A percentile compares a stretch with the other conserved stretches of the same genome.
These are phyloP conservation scores for Chloromonas sp. DNA, from an alignment of 163 green algal genomes.

Conservation along the genomic window DNA sequence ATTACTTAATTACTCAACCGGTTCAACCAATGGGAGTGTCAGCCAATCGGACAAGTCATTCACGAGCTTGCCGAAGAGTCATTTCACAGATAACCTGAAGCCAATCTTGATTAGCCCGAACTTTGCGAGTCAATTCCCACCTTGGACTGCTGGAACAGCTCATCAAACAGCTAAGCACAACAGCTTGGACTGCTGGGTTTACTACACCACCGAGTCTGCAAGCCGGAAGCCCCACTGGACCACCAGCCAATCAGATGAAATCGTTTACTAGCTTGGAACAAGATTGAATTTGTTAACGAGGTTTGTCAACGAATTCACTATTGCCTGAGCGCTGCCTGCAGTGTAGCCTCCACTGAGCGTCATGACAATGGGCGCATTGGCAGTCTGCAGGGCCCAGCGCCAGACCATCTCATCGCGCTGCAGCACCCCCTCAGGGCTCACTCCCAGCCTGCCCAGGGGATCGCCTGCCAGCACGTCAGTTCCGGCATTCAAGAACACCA, in stretches of 20 bases:
- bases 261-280: too few species aligned
- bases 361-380: slow-evolving; percentile 56
- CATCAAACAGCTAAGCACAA: slow-evolving; percentile 56
- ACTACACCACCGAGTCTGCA: too few species aligned
- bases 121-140: not conserved
- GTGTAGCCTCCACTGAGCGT: slow-evolving; percentile 65
- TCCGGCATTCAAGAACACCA: slow-evolving; percentile 72
- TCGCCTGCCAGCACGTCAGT: slow-evolving; percentile 62
- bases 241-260: not conserved
- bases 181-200: too few species aligned
- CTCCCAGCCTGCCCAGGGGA: slow-evolving; percentile 37
- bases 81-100: too few species aligned
- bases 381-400: slow-evolving; percentile 23
- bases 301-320: not conserved
- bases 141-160: slow-evolving; percentile 55
- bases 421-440: slow-evolving; percentile 35
- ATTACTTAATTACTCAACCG: too few species aligned
- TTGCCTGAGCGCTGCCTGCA: not conserved
- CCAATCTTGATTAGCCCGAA: too few species aligned
- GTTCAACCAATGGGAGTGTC: too few species aligned
- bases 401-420: slow-evolving; percentile 62
- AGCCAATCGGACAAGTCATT: too few species aligned
- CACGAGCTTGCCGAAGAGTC: too few species aligned
- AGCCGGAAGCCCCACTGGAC: too few species aligned
- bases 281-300: not conserved